A percentile compares a stretch with the other conserved stretches of the same genome.
Evolutionary conservation across 2,329 filamentous ascomycete genomes (phyloP).

Genomic region (Didymella exigua): DNA sequence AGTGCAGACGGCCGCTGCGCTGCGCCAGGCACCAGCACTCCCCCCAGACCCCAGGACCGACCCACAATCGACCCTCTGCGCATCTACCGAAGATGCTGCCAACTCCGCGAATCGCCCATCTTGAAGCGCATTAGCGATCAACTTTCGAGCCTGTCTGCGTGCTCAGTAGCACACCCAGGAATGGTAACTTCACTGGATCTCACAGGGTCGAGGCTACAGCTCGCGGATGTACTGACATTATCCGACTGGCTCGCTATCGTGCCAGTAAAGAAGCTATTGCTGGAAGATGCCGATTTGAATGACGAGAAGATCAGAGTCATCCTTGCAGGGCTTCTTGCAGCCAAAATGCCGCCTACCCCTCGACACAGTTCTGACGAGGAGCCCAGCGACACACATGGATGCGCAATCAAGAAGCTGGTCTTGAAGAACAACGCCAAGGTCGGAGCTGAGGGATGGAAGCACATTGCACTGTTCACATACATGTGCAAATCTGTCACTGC

Average conservation of each 20-base stretch:
- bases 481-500: constrained; percentile 85
- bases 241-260: constrained; percentile 95
- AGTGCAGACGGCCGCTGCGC: constrained; percentile 27
- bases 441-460: constrained; percentile 84
- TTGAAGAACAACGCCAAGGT: constrained; percentile 89
- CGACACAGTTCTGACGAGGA: constrained; percentile 39
- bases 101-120: constrained; percentile 89
- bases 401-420: constrained; percentile 83
- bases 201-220: constrained; percentile 80
- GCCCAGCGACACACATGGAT: constrained; percentile 46
- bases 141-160: constrained; percentile 73
- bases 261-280: constrained; percentile 80
- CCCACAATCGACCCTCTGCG: constrained; percentile 90
- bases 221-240: constrained; percentile 83
- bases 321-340: constrained; percentile 81
- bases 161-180: constrained; percentile 68
- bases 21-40: constrained; percentile 31
- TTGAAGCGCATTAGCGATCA: constrained; percentile 91
- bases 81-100: constrained; percentile 93
- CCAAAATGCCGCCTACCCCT: constrained; percentile 68
- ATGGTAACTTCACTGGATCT: constrained; percentile 82
- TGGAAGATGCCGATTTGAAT: constrained; percentile 85
- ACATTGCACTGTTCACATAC: constrained; percentile 87
- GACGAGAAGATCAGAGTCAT: constrained; percentile 88
- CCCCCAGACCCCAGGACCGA: constrained; percentile 63